Evolutionary conservation across 1,284 basidiomycete genomes (phyloP).

Genomic region (Crepidotus sp.): DNA sequence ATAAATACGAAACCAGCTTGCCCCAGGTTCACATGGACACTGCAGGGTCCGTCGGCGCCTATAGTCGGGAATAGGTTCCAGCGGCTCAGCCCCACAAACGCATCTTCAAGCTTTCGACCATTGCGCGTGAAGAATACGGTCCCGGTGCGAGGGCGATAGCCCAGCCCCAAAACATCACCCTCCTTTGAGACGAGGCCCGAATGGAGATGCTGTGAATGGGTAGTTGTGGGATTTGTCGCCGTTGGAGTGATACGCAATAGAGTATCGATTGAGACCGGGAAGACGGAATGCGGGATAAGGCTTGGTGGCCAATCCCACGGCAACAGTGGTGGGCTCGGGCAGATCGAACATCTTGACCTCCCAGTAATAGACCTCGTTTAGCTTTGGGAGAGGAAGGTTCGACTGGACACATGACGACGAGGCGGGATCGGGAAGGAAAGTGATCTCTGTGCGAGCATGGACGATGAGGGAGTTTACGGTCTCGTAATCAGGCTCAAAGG

Average conservation of each 20-base stretch:
- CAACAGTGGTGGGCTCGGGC: slow-evolving; percentile 72
- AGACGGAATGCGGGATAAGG: slow-evolving; percentile 90
- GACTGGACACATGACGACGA: slow-evolving; percentile 91
- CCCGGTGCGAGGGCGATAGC: slow-evolving; percentile 89
- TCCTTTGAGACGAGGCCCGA: slow-evolving; percentile 83
- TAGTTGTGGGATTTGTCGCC: slow-evolving; percentile 98
- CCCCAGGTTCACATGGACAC: slow-evolving; percentile 90
- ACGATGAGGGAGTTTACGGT: slow-evolving; percentile 85
- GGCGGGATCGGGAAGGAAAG: slow-evolving; percentile 89
- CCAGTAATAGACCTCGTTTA: slow-evolving; percentile 98
- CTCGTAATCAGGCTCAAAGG: slow-evolving; percentile 95
- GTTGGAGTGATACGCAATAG: slow-evolving; percentile 94
- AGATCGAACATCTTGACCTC: slow-evolving; percentile 98
- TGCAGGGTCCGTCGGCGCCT: slow-evolving; percentile 89
- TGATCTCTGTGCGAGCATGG: slow-evolving; percentile 89
- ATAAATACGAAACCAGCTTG: slow-evolving; percentile 97
- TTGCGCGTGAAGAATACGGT: slow-evolving; percentile 96
- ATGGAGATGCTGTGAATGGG: slow-evolving; percentile 85
- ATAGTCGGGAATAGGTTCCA: slow-evolving; percentile 94
- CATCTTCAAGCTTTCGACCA: slow-evolving; percentile 90
- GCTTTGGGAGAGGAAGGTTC: slow-evolving; percentile 87
- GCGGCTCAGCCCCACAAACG: slow-evolving; percentile 78
- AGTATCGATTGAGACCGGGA: slow-evolving; percentile 82
- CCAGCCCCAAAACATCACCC: slow-evolving; percentile 89
- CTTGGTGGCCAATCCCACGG: slow-evolving; percentile 89